Evolutionary conservation across 2,329 filamentous ascomycete genomes (phyloP), one percentile per base, ranked within the genome.

Genomic region (Coniochaeta sp.): DNA sequence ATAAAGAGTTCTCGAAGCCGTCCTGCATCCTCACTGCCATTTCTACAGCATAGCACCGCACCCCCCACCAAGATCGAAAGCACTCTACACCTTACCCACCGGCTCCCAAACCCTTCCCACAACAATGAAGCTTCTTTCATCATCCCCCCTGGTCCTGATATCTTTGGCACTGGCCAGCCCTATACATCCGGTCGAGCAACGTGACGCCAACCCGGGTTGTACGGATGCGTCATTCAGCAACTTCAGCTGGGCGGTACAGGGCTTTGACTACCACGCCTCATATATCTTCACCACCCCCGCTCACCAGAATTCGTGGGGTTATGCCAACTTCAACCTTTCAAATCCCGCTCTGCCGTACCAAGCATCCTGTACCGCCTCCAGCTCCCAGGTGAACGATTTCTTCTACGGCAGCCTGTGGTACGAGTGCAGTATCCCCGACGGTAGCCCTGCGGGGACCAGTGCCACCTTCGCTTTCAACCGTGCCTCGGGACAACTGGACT

Each of bases 201-300:
- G 42, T 30, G 51, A 50, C 53, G 16, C 9, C 52, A 52, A 58
- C 46, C 52, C 60, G 1, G 64, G 64, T 38, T 73, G 70, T 58
- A 60, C 62, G 22, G 53, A 59, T 5, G 53, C 56, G 13, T 69
- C 71, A 1, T 63, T 67, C 50, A 51, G 55, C 32, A 38, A 59
- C 54, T 71, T 72, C 53, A 28, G 52, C 6, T 79, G 76, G 74
- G 63, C 60, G 1, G 57, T 78, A 40, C 56, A 65, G 45, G 60
- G 65, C 61, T 76, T 81, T 53, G 68, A 72, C 61, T 79, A 68
- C 67, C 70, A 75, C 61, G 70, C 71, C n/a, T 69, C 65, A 10
- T 76, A 73, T 61, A 62, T 66, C 60, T 79, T 77, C 67, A 68
- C 67, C 14, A 79, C 74, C 2, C 76, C 77, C 0, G 66, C 76